A percentile compares a stretch with the other conserved stretches of the same genome.
These are phyloP conservation scores for Phytophthora meadii DNA, from an alignment of 352 stramenopile species.

Conservation along the genomic window DNA sequence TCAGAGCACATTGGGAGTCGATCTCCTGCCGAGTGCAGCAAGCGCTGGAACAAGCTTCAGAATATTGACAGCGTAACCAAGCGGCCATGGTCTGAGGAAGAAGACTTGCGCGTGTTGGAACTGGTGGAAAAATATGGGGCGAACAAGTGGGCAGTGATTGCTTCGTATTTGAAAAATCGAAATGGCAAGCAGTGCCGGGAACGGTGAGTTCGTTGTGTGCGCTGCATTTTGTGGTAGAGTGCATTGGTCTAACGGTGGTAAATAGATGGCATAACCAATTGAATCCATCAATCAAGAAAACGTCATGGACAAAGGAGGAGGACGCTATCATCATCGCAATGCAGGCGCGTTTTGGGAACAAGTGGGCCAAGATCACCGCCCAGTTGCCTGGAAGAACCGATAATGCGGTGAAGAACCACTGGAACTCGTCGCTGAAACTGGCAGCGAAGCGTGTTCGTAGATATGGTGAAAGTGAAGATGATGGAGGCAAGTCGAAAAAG, in stretches of 20 bases:
- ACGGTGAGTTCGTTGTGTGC: slow-evolving; percentile 36
- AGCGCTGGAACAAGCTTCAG: slow-evolving; percentile 78
- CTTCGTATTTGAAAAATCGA: slow-evolving; percentile 78
- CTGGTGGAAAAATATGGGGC: slow-evolving; percentile 64
- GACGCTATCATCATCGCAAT: slow-evolving; percentile 84
- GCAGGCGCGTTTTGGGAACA: slow-evolving; percentile 93
- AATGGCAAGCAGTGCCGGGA: slow-evolving; percentile 92
- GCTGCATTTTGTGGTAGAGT: background rate
- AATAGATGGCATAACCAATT: slow-evolving; percentile 88
- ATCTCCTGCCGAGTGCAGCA: slow-evolving; percentile 61
- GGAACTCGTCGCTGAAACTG: slow-evolving; percentile 89
- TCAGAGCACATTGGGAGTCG: slow-evolving; percentile 56
- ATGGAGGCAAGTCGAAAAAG: slow-evolving; percentile 19
- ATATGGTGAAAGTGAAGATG: background rate
- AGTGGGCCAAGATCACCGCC: slow-evolving; percentile 98
- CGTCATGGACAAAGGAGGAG: slow-evolving; percentile 83
- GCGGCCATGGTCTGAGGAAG: slow-evolving; percentile 63
- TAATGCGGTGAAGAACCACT: slow-evolving; percentile 99
- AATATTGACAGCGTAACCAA: slow-evolving; percentile 68
- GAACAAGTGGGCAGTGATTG: slow-evolving; percentile 86
- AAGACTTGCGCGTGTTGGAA: slow-evolving; percentile 72
- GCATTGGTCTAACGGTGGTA: background rate
- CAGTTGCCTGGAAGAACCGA: slow-evolving; percentile 94
- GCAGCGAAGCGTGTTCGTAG: slow-evolving; percentile 42
- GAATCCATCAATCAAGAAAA: slow-evolving; percentile 82